These are phyloP conservation scores for Suhomyces prunicola DNA, from an alignment of 805 yeast species.

Conservation along the genomic window DNA sequence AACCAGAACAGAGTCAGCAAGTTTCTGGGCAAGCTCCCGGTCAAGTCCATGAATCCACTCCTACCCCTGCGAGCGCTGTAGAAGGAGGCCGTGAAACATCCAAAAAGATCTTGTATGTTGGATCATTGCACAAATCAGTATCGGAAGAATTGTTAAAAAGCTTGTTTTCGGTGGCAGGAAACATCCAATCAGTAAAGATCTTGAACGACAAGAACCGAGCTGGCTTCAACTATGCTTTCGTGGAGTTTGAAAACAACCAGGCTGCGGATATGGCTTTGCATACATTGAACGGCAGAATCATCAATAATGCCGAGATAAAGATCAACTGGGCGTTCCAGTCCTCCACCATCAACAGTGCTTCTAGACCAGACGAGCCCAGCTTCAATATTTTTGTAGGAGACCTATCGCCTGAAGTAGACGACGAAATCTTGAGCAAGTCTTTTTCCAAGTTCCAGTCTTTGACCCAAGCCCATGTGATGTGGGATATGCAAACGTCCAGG, in stretches of 20 bases:
- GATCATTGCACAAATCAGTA: slow-evolving; percentile 63
- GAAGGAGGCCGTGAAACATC: slow-evolving; percentile 83
- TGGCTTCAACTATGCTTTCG: slow-evolving; percentile 79
- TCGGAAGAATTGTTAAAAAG: slow-evolving; percentile 62
- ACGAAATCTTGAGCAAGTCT: slow-evolving; percentile 59
- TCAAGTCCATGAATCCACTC: not conserved
- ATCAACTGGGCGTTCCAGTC: slow-evolving; percentile 86
- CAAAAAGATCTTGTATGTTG: slow-evolving; percentile 70
- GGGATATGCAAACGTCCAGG: slow-evolving; percentile 94
- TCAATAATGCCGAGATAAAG: slow-evolving; percentile 55
- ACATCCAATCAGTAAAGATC: slow-evolving; percentile 63
- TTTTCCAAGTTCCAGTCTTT: slow-evolving; percentile 59
- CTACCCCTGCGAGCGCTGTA: slow-evolving; percentile 56
- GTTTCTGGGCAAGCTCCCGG: not conserved
- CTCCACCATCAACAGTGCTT: slow-evolving; percentile 53
- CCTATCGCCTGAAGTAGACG: slow-evolving; percentile 76
- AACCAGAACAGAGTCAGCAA: not conserved
- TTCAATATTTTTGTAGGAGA: slow-evolving; percentile 86
- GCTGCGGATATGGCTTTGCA: slow-evolving; percentile 63
- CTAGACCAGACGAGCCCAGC: slow-evolving; percentile 42
- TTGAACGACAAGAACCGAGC: slow-evolving; percentile 71
- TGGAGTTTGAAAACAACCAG: slow-evolving; percentile 60
- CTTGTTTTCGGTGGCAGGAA: slow-evolving; percentile 59
- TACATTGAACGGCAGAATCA: slow-evolving; percentile 54
- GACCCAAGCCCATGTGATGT: slow-evolving; percentile 88